Evolutionary conservation across 2,329 filamentous ascomycete species (phyloP).

Genomic region (Ascochyta pisi): DNA sequence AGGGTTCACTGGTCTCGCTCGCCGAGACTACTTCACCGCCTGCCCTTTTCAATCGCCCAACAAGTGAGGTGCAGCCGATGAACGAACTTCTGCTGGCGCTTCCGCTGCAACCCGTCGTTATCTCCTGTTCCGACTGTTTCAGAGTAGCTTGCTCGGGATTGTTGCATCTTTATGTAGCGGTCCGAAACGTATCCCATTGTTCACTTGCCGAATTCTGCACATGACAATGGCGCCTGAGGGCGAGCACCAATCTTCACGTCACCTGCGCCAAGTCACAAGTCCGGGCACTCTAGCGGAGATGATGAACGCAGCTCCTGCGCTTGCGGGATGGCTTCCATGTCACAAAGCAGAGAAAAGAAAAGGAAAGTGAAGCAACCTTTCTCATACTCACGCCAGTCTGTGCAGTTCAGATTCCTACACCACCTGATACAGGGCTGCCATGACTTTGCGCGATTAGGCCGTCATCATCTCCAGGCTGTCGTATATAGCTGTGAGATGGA

Average conservation of each 20-base stretch:
- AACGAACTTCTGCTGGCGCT: slow-evolving; percentile 8
- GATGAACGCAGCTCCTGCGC: slow-evolving; percentile 1
- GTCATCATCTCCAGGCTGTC: neutral
- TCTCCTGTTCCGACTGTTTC: slow-evolving; percentile 4
- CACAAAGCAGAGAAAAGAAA: too few species aligned
- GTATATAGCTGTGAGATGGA: too few species aligned
- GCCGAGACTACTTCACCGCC: slow-evolving; percentile 20
- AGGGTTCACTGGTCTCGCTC: slow-evolving; percentile 23
- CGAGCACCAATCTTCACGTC: slow-evolving; percentile 14
- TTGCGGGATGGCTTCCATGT: neutral
- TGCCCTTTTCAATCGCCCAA: slow-evolving; percentile 14
- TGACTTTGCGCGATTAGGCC: neutral
- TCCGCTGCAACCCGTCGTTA: slow-evolving; percentile 11
- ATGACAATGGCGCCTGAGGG: slow-evolving; percentile 12
- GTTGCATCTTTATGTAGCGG: slow-evolving; percentile 3
- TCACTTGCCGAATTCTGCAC: slow-evolving; percentile 13
- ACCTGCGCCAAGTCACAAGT: slow-evolving; percentile 14
- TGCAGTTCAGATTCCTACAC: neutral
- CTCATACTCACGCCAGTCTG: neutral
- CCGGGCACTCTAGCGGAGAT: slow-evolving; percentile 3
- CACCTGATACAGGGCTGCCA: neutral
- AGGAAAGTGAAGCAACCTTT: neutral
- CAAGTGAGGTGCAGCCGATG: slow-evolving; percentile 3
- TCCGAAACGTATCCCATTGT: neutral
- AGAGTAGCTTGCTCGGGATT: slow-evolving; percentile 6